Conservation (phyloP, 179 eudicot genomes). For the Beta corolliflora region DNA sequence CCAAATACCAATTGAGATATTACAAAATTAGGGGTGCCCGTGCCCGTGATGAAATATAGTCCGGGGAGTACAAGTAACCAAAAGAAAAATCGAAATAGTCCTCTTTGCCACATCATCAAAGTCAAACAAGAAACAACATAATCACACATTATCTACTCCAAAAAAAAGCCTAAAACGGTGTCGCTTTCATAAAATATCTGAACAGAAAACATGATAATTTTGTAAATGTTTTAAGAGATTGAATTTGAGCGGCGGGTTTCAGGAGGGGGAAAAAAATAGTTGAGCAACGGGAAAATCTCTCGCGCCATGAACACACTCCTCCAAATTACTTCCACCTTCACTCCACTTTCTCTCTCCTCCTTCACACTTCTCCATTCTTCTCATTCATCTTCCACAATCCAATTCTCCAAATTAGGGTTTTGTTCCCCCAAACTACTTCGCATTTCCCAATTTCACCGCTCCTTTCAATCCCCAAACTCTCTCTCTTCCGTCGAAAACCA, state of each 20-base stretch:
- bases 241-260: slow-evolving; percentile 15
- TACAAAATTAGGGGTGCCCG: too few species aligned
- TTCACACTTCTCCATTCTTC: slow-evolving; percentile 24
- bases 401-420: slow-evolving; percentile 36
- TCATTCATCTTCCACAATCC: slow-evolving; percentile 18
- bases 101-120: too few species aligned
- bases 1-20: too few species aligned
- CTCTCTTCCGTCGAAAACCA: slow-evolving; percentile 44
- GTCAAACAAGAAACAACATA: too few species aligned
- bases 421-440: slow-evolving; percentile 13
- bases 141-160: too few species aligned
- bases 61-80: too few species aligned
- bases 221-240: slow-evolving; percentile 2
- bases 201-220: neutral
- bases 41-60: too few species aligned
- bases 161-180: neutral
- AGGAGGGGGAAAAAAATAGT: neutral
- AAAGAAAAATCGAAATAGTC: too few species aligned
- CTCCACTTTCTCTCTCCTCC: slow-evolving; percentile 35
- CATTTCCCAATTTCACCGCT: slow-evolving; percentile 27
- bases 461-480: slow-evolving; percentile 46
- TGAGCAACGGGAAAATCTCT: slow-evolving; percentile 17
- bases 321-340: slow-evolving; percentile 33
- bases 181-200: neutral
- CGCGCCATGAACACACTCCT: slow-evolving; percentile 57